phyloP scores from a whole-genome alignment of 73 alveolate species.

The Stentor coeruleus region DNA sequence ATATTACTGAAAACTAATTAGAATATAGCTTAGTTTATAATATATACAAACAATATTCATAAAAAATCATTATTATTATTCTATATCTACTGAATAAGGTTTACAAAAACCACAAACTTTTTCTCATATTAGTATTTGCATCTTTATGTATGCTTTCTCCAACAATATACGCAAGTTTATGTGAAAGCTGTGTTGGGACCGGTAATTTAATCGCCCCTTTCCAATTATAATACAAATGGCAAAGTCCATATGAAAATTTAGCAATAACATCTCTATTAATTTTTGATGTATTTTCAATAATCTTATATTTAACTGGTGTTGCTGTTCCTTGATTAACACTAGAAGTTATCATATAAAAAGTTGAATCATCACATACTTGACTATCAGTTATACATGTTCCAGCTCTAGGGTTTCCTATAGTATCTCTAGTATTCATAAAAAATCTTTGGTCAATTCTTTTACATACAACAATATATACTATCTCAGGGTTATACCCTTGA shows the following conservation, averaged over 20 bases:
- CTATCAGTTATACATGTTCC: background rate
- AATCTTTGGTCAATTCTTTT: background rate
- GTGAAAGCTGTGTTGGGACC: conserved; percentile 55
- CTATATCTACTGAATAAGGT: too few species aligned
- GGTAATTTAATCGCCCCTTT: conserved; percentile 65
- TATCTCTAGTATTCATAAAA: background rate
- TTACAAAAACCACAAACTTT: too few species aligned
- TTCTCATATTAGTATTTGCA: too few species aligned
- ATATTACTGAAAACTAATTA: background rate
- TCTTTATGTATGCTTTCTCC: too few species aligned
- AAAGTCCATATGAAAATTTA: conserved; percentile 56
- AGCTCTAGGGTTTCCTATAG: background rate
- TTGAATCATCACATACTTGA: background rate
- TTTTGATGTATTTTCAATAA: background rate
- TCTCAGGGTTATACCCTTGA: background rate
- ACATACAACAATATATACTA: background rate
- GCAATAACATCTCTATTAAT: too few species aligned
- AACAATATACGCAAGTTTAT: conserved; percentile 51
- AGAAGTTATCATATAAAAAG: background rate
- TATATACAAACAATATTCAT: too few species aligned
- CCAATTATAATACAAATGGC: conserved; percentile 62
- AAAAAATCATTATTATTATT: too few species aligned
- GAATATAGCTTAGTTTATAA: too few species aligned
- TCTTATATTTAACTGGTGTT: background rate
- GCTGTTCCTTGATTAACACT: background rate